Conservation (phyloP, 352 stramenopile genomes). For the Phytophthora agathidicida region DNA sequence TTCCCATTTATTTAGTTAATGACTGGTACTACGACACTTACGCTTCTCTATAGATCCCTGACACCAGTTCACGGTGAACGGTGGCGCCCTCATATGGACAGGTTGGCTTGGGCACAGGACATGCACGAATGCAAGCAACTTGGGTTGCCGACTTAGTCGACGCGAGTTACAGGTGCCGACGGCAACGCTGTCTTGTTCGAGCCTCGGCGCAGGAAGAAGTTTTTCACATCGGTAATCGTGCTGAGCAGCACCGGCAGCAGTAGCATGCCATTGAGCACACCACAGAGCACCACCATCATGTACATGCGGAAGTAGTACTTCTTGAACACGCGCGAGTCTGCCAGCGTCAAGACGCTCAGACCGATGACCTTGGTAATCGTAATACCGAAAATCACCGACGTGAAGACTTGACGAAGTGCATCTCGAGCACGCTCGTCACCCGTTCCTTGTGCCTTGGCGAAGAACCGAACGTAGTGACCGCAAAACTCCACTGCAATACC, state of each 20-base stretch:
- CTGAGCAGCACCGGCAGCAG: conserved; percentile 72
- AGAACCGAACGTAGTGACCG: conserved; percentile 78
- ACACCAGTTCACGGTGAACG: background rate
- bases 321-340: conserved; percentile 87
- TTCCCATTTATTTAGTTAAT: conserved; percentile 27
- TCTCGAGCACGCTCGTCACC: conserved; percentile 54
- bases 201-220: conserved; percentile 42
- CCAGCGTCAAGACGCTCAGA: conserved; percentile 80
- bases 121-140: conserved; percentile 10
- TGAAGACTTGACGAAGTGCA: conserved; percentile 61
- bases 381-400: conserved; percentile 84
- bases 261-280: conserved; percentile 79
- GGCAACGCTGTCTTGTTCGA: conserved; percentile 26
- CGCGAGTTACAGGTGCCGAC: conserved; percentile 35
- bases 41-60: conserved; percentile 22
- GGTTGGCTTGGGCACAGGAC: conserved; percentile 16
- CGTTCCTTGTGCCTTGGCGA: conserved; percentile 45
- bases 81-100: conserved; percentile 21
- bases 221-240: conserved; percentile 52
- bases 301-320: conserved; percentile 94
- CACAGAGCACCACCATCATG: conserved; percentile 83
- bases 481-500: conserved; percentile 87
- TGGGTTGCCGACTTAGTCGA: conserved; percentile 21
- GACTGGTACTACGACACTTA: conserved; percentile 26
- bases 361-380: conserved; percentile 89